These are phyloP conservation scores for Bryoglossum gracile DNA, from an alignment of 495 filamentous ascomycete genomes.

Conservation along the genomic window DNA sequence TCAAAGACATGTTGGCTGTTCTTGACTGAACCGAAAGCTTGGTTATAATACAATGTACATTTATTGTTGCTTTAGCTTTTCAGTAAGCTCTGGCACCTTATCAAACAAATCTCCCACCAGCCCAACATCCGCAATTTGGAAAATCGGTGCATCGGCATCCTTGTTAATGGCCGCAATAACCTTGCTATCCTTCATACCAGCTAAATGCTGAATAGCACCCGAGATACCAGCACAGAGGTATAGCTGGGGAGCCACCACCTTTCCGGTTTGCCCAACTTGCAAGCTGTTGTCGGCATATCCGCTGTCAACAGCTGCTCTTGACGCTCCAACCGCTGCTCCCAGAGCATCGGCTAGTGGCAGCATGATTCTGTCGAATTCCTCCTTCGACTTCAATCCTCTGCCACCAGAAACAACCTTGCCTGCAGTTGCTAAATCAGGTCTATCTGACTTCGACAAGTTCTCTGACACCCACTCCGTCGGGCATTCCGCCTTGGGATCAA, in stretches of 20 bases:
- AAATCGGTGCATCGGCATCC: constrained; percentile 92
- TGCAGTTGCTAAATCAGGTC: constrained; percentile 90
- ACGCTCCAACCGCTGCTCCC: constrained; percentile 89
- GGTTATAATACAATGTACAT: constrained; percentile 16
- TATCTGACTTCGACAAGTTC: constrained; percentile 83
- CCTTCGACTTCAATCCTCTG: constrained; percentile 90
- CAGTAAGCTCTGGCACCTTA: constrained; percentile 89
- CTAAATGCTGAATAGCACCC: constrained; percentile 95
- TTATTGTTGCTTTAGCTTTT: constrained; percentile 79
- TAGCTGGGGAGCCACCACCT: constrained; percentile 93
- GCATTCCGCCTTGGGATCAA: constrained; percentile 63
- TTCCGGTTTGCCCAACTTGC: constrained; percentile 96
- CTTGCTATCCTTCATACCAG: constrained; percentile 99
- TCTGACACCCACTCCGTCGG: constrained; percentile 88
- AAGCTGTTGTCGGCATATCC: constrained; percentile 99
- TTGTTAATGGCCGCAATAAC: constrained; percentile 99
- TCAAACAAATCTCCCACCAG: constrained; percentile 93
- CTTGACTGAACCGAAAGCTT: constrained; percentile 24
- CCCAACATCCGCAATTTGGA: constrained; percentile 95
- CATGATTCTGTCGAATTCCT: constrained; percentile 91
- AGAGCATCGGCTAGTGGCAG: constrained; percentile 83
- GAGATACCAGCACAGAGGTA: constrained; percentile 95
- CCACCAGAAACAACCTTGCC: constrained; percentile 87
- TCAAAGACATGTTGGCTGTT: constrained; percentile 73
- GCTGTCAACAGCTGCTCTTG: constrained; percentile 90